phyloP scores from a whole-genome alignment of 371 early-diverging fungal genomes.

The Saksenaea oblongispora region DNA sequence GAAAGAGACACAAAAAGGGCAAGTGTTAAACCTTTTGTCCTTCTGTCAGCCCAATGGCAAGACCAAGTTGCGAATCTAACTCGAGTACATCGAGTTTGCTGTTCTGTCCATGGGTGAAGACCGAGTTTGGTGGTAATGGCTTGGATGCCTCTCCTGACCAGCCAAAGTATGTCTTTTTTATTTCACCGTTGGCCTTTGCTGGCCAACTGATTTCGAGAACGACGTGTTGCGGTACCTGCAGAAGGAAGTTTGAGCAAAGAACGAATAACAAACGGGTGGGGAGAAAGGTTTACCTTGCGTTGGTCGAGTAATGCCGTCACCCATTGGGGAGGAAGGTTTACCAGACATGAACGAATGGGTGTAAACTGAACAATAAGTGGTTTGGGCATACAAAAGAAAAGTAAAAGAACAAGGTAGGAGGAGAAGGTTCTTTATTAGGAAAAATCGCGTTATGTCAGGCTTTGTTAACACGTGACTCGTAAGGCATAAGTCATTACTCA shows the following conservation, averaged over 20 bases:
- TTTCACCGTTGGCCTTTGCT: conserved; percentile 11
- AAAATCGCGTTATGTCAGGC: conserved; percentile 5
- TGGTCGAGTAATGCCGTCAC: conserved; percentile 67
- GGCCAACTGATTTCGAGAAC: conserved; percentile 62
- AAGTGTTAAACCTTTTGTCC: conserved; percentile 62
- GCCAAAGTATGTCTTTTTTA: conserved; percentile 58
- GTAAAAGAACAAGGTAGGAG: neutral
- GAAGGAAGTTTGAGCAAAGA: neutral
- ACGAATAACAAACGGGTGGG: conserved; percentile 27
- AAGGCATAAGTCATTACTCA: no score
- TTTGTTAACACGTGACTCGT: no score
- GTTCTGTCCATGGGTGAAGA: conserved; percentile 41
- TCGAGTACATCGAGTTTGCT: conserved; percentile 63
- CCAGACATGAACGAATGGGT: conserved; percentile 62
- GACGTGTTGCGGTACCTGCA: conserved; percentile 62
- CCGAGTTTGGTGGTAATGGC: conserved; percentile 37
- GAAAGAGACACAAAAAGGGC: neutral
- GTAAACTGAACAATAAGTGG: conserved; percentile 59
- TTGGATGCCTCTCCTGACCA: conserved; percentile 73
- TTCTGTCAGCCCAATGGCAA: conserved; percentile 61
- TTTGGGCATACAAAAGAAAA: conserved; percentile 46
- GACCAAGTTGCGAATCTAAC: conserved; percentile 73
- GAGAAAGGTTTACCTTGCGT: conserved; percentile 50
- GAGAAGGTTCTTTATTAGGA: neutral
- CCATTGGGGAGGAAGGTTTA: conserved; percentile 67